Evolutionary conservation across 108 stramenopile genomes (phyloP), one percentile per base, ranked within the genome.

Genomic region (Discostella stelligeroides): DNA sequence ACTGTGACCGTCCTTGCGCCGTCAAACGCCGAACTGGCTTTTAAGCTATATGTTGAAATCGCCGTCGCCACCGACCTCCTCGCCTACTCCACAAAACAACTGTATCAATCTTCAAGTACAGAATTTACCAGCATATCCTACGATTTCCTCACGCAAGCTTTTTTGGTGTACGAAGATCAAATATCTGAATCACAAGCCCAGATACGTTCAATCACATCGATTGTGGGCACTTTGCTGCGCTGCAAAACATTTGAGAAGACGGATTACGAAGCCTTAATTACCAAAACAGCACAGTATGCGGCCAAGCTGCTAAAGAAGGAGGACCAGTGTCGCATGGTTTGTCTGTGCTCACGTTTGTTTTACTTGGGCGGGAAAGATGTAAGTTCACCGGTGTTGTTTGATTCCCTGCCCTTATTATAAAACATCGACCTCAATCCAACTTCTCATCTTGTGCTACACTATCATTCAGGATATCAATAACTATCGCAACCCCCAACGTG

Each of bases 301-400:
- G 97, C 97, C 8, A 97, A 97, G 81, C 79, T 99, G 20, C 62
- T 98, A 63, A 92, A 92, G 73, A 97, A 98, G 79, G 76, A 89
- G 18, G 97, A 99, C 71, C 98, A 98, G 76, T 98, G 96, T 66
- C 69, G 87, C 27, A 86, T 95, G 92, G 97, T 99, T 7, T 84
- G 92, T 20, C 62, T 90, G 54, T 94, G 90, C 60, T 87, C 98
- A 18, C 89, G 97, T 59, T 72, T 99, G 28, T 99, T 99, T 77
- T 99, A 84, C 69, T 64, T 70, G 12, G 83, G 71, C 15, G 81
- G 55, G 25, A 41, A 75, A 55, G 57, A 81, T 59, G 76, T 66
- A 40, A 57, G 69, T 69, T 25, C 4, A 41, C 30, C 40, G 9
- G 18, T 27, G 20, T 61, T 46, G 24, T 45, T n/a, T 63, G 28